These are phyloP conservation scores for Eimeria maxima DNA, from an alignment of 169 alveolate genomes.

Conservation along the genomic window DNA sequence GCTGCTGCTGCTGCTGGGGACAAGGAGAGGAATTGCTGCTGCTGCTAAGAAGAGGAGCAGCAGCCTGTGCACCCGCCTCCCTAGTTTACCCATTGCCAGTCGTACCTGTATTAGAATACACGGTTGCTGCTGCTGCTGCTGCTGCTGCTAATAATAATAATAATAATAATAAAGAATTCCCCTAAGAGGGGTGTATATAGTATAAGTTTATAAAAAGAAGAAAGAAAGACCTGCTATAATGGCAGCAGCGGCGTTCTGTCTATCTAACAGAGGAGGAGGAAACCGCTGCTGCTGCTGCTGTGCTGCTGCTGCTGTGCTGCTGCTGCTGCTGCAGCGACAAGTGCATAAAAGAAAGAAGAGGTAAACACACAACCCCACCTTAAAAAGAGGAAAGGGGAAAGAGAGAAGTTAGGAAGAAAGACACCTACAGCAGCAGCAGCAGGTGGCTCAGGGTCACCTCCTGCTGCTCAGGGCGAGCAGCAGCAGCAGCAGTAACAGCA, in stretches of 20 bases:
- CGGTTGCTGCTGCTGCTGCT: slow-evolving; percentile 42
- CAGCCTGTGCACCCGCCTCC: slow-evolving; percentile 22
- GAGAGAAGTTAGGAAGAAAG: neutral
- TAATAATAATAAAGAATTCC: neutral
- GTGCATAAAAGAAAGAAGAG: neutral
- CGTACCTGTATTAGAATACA: neutral
- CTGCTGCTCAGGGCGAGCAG: slow-evolving; percentile 58
- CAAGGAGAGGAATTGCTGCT: neutral
- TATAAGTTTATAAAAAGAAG: neutral
- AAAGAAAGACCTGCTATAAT: neutral
- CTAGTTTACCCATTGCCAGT: neutral
- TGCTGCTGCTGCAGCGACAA: too few species aligned
- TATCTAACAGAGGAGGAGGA: neutral
- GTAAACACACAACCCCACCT: slow-evolving; percentile 6
- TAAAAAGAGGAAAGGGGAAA: neutral
- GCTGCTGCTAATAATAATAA: neutral
- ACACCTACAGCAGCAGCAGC: neutral
- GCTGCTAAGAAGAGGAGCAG: neutral
- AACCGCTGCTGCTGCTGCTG: too few species aligned
- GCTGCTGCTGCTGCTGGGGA: too few species aligned
- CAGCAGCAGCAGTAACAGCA: slow-evolving; percentile 27
- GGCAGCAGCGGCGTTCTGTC: slow-evolving; percentile 9
- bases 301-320: too few species aligned
- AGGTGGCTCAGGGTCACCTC: slow-evolving; percentile 60
- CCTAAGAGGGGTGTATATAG: neutral